A percentile compares a stretch with the other conserved stretches of the same genome.
Evolutionary conservation across 1,284 basidiomycete species (phyloP).

Genomic region (Wallemia ichthyophaga): DNA sequence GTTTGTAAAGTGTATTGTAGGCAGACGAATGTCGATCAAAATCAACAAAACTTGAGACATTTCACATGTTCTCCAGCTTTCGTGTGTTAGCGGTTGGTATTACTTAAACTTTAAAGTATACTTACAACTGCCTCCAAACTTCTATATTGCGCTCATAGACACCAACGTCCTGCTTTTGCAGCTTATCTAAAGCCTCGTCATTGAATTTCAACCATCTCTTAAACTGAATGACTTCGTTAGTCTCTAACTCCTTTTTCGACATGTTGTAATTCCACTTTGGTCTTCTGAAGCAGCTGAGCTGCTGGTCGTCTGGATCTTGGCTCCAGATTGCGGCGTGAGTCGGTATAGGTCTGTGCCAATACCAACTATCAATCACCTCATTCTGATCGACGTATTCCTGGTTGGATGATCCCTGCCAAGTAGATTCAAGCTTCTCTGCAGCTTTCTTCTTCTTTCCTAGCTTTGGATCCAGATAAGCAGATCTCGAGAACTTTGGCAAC

Average conservation of each 20-base stretch:
- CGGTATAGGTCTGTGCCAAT: background rate
- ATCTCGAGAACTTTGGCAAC: background rate
- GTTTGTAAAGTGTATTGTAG: background rate
- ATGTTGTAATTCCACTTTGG: slow-evolving; percentile 59
- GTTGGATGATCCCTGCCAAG: background rate
- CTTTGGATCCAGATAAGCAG: background rate
- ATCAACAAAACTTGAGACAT: background rate
- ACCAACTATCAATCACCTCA: background rate
- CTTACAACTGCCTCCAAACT: slow-evolving; percentile 67
- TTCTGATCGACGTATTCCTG: background rate
- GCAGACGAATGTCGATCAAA: background rate
- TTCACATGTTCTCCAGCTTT: background rate
- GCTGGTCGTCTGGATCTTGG: slow-evolving; percentile 6
- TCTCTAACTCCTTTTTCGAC: slow-evolving; percentile 57
- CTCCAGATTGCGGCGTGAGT: slow-evolving; percentile 4
- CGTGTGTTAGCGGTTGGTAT: background rate
- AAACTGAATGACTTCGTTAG: slow-evolving; percentile 49
- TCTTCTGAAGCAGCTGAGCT: slow-evolving; percentile 28
- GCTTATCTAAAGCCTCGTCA: slow-evolving; percentile 26
- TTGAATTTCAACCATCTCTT: slow-evolving; percentile 37
- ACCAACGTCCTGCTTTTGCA: slow-evolving; percentile 17
- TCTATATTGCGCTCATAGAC: slow-evolving; percentile 58
- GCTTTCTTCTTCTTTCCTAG: background rate
- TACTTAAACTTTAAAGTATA: slow-evolving; percentile 8
- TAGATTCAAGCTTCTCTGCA: background rate